A percentile compares a stretch with the other conserved stretches of the same genome.
These are phyloP conservation scores for Saksenaea oblongispora DNA, from an alignment of 371 early-diverging fungal genomes.

Conservation along the genomic window DNA sequence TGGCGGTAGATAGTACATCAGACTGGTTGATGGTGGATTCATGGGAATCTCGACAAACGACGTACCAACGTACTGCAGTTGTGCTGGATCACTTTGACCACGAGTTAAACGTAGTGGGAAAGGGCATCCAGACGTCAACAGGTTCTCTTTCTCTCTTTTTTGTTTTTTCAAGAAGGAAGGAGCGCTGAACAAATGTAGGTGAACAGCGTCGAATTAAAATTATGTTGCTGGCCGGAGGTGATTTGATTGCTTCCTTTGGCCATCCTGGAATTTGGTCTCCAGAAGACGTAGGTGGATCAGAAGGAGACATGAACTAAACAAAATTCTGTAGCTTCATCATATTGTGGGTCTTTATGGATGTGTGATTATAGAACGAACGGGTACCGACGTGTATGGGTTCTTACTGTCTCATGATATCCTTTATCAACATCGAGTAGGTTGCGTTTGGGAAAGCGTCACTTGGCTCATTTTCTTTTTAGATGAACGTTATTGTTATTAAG, in stretches of 20 bases:
- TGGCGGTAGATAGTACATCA: slow-evolving; percentile 80
- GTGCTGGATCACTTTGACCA: slow-evolving; percentile 95
- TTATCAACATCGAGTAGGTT: slow-evolving; percentile 80
- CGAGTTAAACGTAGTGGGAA: slow-evolving; percentile 73
- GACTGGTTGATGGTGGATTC: slow-evolving; percentile 95
- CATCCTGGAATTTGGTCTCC: slow-evolving; percentile 90
- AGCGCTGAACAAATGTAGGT: slow-evolving; percentile 21
- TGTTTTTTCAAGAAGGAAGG: not conserved
- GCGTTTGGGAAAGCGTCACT: not conserved
- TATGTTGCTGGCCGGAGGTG: slow-evolving; percentile 95
- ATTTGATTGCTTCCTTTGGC: slow-evolving; percentile 94
- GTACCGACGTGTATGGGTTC: slow-evolving; percentile 92
- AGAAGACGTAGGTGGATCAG: slow-evolving; percentile 70
- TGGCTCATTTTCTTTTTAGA: slow-evolving; percentile 36
- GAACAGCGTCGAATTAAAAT: slow-evolving; percentile 68
- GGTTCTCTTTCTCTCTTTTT: slow-evolving; percentile 22
- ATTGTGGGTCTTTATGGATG: slow-evolving; percentile 95
- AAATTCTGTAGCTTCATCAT: slow-evolving; percentile 73
- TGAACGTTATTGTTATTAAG: slow-evolving; percentile 89
- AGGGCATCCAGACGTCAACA: slow-evolving; percentile 49
- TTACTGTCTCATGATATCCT: slow-evolving; percentile 87
- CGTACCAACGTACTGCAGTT: slow-evolving; percentile 86
- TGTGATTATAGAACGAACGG: slow-evolving; percentile 93
- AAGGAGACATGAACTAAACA: not conserved
- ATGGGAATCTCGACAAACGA: slow-evolving; percentile 88